These are phyloP conservation scores for Aspergillus fijiensis DNA, from an alignment of 2,329 filamentous ascomycete species.

Conservation along the genomic window DNA sequence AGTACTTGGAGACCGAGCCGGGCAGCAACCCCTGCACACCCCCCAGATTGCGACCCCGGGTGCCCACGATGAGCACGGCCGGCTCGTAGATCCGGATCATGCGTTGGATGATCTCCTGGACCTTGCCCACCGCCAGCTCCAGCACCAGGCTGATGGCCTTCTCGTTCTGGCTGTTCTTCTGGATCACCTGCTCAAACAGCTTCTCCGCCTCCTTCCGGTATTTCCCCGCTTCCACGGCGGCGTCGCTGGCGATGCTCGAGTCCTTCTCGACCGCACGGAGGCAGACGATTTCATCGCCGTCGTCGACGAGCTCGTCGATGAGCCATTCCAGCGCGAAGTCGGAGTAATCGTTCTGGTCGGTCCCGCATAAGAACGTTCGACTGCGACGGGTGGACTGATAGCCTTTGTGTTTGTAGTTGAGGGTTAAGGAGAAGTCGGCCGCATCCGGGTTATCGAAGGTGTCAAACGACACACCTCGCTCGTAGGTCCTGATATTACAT, in stretches of 20 bases:
- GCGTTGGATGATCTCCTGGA: constrained; percentile 85
- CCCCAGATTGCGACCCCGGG: constrained; percentile 77
- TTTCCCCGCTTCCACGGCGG: constrained; percentile 61
- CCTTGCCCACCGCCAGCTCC: constrained; percentile 84
- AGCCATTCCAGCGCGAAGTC: constrained; percentile 92
- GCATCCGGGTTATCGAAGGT: constrained; percentile 68
- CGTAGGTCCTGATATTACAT: constrained; percentile 55
- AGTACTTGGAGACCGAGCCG: constrained; percentile 91
- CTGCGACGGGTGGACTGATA: constrained; percentile 79
- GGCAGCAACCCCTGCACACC: constrained; percentile 84
- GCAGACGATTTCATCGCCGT: constrained; percentile 91
- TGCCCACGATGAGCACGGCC: constrained; percentile 86
- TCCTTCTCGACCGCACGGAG: constrained; percentile 85
- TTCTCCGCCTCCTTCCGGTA: constrained; percentile 75
- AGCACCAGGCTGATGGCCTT: constrained; percentile 82
- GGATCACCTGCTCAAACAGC: constrained; percentile 72
- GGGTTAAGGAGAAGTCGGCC: constrained; percentile 71
- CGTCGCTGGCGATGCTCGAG: constrained; percentile 64
- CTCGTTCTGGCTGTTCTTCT: constrained; percentile 73
- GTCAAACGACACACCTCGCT: constrained; percentile 70
- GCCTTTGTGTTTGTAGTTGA: constrained; percentile 82
- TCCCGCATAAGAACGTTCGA: constrained; percentile 85
- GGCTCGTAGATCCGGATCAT: constrained; percentile 92
- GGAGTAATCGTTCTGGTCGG: constrained; percentile 88
- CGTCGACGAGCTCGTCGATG: constrained; percentile 85